Base-by-base conservation (phyloP, 1,284 basidiomycete species). In the Termitomyces sp. region DNA sequence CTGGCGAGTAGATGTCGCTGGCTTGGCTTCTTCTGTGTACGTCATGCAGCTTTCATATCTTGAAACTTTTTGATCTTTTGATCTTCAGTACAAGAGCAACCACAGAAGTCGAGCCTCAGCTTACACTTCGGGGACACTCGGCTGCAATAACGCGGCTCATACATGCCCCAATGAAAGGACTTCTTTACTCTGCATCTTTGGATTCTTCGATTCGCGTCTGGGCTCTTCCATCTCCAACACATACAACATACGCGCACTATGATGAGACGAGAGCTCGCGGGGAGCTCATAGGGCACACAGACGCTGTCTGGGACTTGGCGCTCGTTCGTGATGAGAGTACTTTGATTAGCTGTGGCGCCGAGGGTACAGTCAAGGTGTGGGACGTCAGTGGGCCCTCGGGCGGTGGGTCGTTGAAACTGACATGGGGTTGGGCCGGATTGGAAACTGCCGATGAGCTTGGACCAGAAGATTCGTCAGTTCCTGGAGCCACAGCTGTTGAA, bases 341-440 rank as follows among this genome's bases (percentile, higher is more conserved):
- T 21, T 77, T 99, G 26, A 91, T 94, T 48, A 92, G 89, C 59
- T 93, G 90, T 62, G 88, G 90, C 31, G 90, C 94, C 1, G 95
- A 98, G 66, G 95, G 95, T 11, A 75, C 81, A 0, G 88, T 97
- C 60, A 97, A 97, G 69, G 84, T 97, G 8, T 99, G 96, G 95
- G 88, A 90, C 60, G 84, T 91, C 47, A 81, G 81, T 57, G 81
- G 79, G 24, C 76, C 80, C 18, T 78, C 78, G 30, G 82, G 79
- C 21, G 81, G 81, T 41, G 76, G 76, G 11, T 79, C 80, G 3
- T 73, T 92, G 50, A 82, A 75, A 61, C 68, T 91, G 53, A 86
- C 84, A 42, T 94, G 91, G 91, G 84, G 84, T 31, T 93, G 88
- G 70, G 67, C 77, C 56, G 91, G 89, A 7, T 60, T 88, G 49